A percentile compares a stretch with the other conserved stretches of the same genome.
phyloP scores from a whole-genome alignment of 352 stramenopile species.

The Globisporangium splendens region DNA sequence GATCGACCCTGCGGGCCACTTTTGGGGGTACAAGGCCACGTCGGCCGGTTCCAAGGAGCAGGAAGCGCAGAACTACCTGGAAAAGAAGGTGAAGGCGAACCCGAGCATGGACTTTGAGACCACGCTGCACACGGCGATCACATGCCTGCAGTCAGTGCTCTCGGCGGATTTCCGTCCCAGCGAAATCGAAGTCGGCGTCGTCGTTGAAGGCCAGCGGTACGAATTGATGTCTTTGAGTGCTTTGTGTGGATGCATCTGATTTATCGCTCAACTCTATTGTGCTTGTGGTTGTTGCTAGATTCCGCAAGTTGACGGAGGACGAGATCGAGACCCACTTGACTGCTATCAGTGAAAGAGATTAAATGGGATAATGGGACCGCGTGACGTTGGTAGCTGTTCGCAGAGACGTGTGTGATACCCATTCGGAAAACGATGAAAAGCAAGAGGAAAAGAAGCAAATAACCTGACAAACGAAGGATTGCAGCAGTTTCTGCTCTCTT shows the following conservation, averaged over 20 bases:
- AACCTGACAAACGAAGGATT: no score
- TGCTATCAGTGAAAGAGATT: constrained; percentile 95
- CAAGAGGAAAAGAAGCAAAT: no score
- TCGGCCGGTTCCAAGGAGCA: constrained; percentile 96
- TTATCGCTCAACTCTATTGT: constrained; percentile 9
- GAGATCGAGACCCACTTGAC: constrained; percentile 98
- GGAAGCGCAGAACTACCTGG: constrained; percentile 98
- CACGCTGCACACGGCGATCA: constrained; percentile 96
- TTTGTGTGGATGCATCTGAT: constrained; percentile 17
- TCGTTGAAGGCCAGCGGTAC: constrained; percentile 66
- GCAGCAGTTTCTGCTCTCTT: no score
- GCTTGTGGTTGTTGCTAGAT: constrained; percentile 33
- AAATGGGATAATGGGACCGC: constrained; percentile 12
- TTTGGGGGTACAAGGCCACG: constrained; percentile 93
- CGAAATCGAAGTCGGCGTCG: constrained; percentile 92
- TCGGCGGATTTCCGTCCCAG: constrained; percentile 97
- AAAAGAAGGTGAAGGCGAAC: constrained; percentile 96
- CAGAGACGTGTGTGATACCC: no score
- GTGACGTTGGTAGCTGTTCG: no score
- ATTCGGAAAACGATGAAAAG: no score
- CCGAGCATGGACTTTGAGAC: constrained; percentile 89
- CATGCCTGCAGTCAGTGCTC: constrained; percentile 96
- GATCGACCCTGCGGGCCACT: constrained; percentile 98
- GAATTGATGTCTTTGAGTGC: constrained; percentile 17
- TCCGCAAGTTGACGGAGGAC: constrained; percentile 93